Base-by-base conservation (phyloP, 1,284 basidiomycete genomes). In the Ceratobasidium sp. region DNA sequence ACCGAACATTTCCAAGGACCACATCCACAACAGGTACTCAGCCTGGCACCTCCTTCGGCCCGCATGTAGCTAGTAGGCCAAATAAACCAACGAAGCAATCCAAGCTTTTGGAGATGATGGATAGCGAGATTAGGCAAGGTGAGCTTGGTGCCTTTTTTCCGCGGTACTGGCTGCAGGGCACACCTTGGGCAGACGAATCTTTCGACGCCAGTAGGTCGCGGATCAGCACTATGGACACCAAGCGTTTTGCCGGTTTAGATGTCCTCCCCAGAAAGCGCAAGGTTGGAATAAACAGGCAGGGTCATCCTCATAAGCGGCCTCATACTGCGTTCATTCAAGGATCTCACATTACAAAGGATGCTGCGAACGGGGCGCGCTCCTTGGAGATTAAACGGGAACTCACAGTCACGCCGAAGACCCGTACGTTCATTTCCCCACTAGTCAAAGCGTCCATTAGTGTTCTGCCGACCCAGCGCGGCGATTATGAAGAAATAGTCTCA, bases 51-150 rank as follows among this genome's bases (percentile, higher is more conserved):
- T 51, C 6, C n/a, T 66, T 56, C 25, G n/a, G 54, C 38, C 69
- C 69, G 7, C 44, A 36, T 21, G 59, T 62, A 6, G 36, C 61
- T 3, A 38, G 23, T n/a, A 38, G 48, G 30, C 70, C 70, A 12
- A 53, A 46, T n/a, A 72, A 72, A 23, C 70, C 70, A 44, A 62
- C 40, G 18, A 62, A 62, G 25, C 70, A 61, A 38, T 49, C 58
- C 2, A 60, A 30, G 11, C 70, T 72, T 36, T 23, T 60, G n/a
- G 70, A 56, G 7, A 36, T 72, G 28, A 54, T 72, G 58, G 70
- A 62, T 25, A 56, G 36, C 16, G 49, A 25, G 21, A 54, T 72
- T 16, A 33, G 49, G 9, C 36, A 53, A 16, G 25, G 70, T 62
- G 33, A 28, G 70, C 40, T 14, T 14, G 21, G 8, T 18, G 25